These are phyloP conservation scores for Blastobotrys serpentis DNA, from an alignment of 1,139 yeast genomes.

Conservation along the genomic window DNA sequence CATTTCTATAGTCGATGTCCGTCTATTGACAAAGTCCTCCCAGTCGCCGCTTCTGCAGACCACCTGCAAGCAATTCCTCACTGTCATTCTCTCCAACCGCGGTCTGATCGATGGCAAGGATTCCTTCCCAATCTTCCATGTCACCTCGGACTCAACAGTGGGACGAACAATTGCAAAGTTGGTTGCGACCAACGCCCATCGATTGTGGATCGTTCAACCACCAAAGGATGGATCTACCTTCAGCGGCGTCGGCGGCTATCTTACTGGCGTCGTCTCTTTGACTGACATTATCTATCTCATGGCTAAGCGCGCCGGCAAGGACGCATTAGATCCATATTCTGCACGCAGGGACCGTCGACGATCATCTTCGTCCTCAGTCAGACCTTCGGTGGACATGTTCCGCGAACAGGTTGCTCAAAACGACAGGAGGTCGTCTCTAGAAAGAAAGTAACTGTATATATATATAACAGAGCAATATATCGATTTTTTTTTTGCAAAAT, in stretches of 20 bases:
- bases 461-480: neutral
- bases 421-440: constrained; percentile 7
- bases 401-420: neutral
- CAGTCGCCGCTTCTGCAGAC: constrained; percentile 78
- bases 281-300: constrained; percentile 83
- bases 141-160: constrained; percentile 70
- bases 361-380: constrained; percentile 43
- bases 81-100: constrained; percentile 79
- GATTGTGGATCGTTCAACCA: constrained; percentile 88
- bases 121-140: constrained; percentile 95
- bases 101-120: constrained; percentile 95
- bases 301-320: constrained; percentile 67
- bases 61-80: constrained; percentile 82
- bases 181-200: constrained; percentile 91
- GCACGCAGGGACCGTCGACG: constrained; percentile 87
- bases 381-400: constrained; percentile 6
- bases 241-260: constrained; percentile 37
- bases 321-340: constrained; percentile 71
- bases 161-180: constrained; percentile 90
- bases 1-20: constrained; percentile 90
- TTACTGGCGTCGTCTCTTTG: constrained; percentile 85
- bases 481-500: neutral
- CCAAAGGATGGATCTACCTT: constrained; percentile 27
- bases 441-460: neutral
- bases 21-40: constrained; percentile 76